These are phyloP conservation scores for Trichoderma orchidacearum DNA, from an alignment of 495 filamentous ascomycete species.

Conservation along the genomic window DNA sequence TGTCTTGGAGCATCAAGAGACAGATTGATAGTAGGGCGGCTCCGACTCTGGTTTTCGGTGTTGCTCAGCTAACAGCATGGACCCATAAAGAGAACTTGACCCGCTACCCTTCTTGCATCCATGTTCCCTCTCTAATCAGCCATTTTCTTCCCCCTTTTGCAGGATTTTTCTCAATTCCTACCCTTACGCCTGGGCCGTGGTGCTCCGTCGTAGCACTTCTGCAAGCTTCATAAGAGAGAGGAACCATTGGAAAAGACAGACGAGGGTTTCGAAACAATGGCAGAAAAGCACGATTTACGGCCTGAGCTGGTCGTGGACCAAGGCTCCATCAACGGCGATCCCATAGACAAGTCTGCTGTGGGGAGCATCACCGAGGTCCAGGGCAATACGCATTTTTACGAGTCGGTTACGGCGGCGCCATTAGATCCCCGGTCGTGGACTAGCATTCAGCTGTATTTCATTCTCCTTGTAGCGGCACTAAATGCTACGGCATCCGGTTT, in stretches of 20 bases:
- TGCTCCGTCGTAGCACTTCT: no score
- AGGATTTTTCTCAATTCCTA: no score
- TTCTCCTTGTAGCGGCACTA: conserved; percentile 6
- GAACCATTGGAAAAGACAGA: neutral
- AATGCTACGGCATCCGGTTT: conserved; percentile 9
- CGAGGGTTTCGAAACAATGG: neutral
- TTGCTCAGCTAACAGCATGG: no score
- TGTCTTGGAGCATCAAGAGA: neutral
- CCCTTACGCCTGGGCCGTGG: no score
- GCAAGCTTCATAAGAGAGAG: neutral
- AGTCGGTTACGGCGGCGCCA: neutral
- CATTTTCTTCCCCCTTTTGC: neutral
- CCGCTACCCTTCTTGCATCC: neutral
- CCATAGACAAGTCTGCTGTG: neutral
- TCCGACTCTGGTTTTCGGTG: no score
- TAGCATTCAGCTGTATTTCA: conserved; percentile 5
- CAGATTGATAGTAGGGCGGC: no score
- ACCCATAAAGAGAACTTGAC: neutral
- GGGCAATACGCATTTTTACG: neutral
- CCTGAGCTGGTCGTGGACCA: neutral
- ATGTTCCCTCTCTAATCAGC: neutral
- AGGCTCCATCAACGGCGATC: neutral
- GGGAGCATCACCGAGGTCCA: neutral
- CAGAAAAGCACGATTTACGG: neutral
- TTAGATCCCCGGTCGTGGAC: conserved; percentile 2